phyloP scores from a whole-genome alignment of 805 yeast genomes.

The Saturnispora dispora region DNA sequence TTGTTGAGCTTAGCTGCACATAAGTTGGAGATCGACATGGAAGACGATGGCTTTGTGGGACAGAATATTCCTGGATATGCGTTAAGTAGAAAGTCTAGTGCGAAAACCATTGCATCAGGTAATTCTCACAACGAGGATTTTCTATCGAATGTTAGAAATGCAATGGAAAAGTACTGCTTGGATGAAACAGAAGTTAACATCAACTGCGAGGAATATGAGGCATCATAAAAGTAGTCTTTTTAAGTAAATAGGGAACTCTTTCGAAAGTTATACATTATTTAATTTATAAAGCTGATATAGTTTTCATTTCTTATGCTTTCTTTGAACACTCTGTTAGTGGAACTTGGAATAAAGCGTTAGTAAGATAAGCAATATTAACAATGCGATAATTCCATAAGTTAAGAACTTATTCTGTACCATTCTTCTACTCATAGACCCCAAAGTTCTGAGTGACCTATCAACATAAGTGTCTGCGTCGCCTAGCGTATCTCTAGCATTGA shows the following conservation, averaged over 20 bases:
- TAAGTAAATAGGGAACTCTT: neutral
- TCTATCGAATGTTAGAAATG: constrained; percentile 34
- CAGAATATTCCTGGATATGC: constrained; percentile 24
- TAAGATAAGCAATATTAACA: constrained; percentile 69
- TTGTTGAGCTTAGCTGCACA: constrained; percentile 58
- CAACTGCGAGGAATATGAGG: constrained; percentile 50
- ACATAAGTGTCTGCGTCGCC: constrained; percentile 89
- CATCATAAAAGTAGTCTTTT: neutral
- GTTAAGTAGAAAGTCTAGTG: constrained; percentile 24
- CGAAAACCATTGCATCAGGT: constrained; percentile 22
- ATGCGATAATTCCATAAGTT: constrained; percentile 86
- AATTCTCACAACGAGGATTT: constrained; percentile 24
- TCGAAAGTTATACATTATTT: neutral
- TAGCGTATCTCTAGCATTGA: constrained; percentile 76
- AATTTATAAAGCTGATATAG: neutral
- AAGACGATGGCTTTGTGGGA: constrained; percentile 43
- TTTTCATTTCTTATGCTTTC: neutral
- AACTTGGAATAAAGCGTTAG: constrained; percentile 80
- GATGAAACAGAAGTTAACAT: constrained; percentile 33
- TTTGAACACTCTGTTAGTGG: constrained; percentile 29
- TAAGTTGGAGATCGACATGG: constrained; percentile 46
- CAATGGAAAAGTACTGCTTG: constrained; percentile 30
- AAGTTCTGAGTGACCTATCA: constrained; percentile 77
- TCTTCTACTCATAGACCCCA: constrained; percentile 86
- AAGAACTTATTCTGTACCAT: constrained; percentile 85